Evolutionary conservation across 2,329 filamentous ascomycete genomes (phyloP), one percentile per base, ranked within the genome.

Genomic region (Escovopsis weberi): DNA sequence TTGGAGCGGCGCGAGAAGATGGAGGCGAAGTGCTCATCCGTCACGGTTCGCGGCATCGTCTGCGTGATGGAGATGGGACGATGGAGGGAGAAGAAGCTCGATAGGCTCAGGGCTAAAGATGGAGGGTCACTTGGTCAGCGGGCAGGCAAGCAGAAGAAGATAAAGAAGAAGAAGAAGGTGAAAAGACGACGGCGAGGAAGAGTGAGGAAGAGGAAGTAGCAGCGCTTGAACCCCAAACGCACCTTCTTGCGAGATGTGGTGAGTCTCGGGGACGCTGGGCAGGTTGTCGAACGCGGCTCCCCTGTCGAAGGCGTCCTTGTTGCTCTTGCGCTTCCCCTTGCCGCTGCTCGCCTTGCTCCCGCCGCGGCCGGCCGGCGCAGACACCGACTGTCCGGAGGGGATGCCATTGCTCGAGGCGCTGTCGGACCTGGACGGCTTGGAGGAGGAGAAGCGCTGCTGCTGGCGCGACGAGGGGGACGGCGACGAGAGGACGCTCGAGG

Each of bases 1-100:
- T 69, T 69, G 19, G 63, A 61, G 42, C 69, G 72, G 44, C 67
- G 59, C 37, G 79, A 70, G 61, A 96, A 96, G 56, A 98, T 88
- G 55, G 82, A 73, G 48, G 85, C 80, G 61, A 96, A 95, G 40
- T 80, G 73, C 57, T 84, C 81, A 48, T 82, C 70, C 41, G 75
- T 78, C 38, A 87, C 74, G 18, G 73, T 68, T 53, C 75, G 78
- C 43, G 83, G 91, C 56, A 94, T 80, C 51, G 82, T 80, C 53
- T 81, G 80, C 40, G 81, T 87, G 50, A 95, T 78, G 43, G 86
- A 94, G 56, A 98, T 89, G 38, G 91, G 91, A 47, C 91, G 80
- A 65, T 98, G 86, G 51, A 94, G 82, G 48, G 88, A 93, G 69
- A 96, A 96, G 72, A 98, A 96, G 46, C 82, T 82, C 7, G 89